These are phyloP conservation scores for Fusarium circinatum DNA, from an alignment of 2,329 filamentous ascomycete genomes.

Conservation along the genomic window DNA sequence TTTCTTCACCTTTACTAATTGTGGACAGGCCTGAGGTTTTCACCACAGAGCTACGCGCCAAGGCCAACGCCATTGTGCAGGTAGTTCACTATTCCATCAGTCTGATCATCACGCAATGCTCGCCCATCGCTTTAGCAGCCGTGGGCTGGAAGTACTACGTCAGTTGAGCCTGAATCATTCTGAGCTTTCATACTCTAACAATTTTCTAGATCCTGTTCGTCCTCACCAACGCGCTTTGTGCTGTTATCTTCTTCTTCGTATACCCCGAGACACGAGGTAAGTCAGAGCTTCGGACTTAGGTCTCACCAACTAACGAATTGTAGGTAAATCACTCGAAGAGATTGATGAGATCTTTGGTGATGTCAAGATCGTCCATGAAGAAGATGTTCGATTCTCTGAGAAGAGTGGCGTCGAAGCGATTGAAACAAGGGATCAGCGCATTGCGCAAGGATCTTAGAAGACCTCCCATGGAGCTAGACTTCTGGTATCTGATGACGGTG, in stretches of 20 bases:
- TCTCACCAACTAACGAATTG: not conserved
- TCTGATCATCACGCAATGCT: slow-evolving; percentile 54
- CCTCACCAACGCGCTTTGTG: slow-evolving; percentile 51
- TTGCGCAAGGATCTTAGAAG: not conserved
- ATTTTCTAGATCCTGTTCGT: slow-evolving; percentile 50
- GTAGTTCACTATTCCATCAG: slow-evolving; percentile 55
- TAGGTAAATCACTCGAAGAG: slow-evolving; percentile 54
- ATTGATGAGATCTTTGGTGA: slow-evolving; percentile 55
- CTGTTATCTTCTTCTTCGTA: slow-evolving; percentile 48
- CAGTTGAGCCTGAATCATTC: not conserved
- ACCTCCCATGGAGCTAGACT: rapidly evolving
- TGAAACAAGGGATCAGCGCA: not conserved
- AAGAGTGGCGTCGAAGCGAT: slow-evolving; percentile 20
- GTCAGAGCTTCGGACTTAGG: rapidly evolving
- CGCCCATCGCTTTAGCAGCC: slow-evolving; percentile 51
- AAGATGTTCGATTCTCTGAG: slow-evolving; percentile 36
- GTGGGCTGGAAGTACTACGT: slow-evolving; percentile 57
- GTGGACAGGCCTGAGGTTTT: slow-evolving; percentile 51
- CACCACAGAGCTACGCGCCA: slow-evolving; percentile 53
- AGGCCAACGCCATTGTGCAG: slow-evolving; percentile 54
- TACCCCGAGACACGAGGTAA: slow-evolving; percentile 53
- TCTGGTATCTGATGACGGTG: rapidly evolving
- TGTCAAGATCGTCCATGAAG: slow-evolving; percentile 43
- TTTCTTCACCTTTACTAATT: not conserved
- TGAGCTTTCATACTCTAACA: rapidly evolving